Evolutionary conservation across 2,329 filamentous ascomycete genomes (phyloP).

Genomic region (Chaetomiaceae sp.): DNA sequence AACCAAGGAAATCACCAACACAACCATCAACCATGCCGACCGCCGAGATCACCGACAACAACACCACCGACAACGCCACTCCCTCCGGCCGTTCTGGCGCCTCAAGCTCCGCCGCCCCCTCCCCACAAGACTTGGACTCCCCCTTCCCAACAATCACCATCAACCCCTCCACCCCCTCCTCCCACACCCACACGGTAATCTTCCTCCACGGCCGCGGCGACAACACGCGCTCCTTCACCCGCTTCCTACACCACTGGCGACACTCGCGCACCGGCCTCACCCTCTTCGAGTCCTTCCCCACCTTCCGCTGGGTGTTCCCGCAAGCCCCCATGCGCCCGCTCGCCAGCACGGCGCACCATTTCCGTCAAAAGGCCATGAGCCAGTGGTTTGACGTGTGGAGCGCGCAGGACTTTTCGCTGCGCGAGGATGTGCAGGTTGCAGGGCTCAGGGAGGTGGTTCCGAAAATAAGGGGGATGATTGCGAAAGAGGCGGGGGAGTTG

Average conservation of each 20-base stretch:
- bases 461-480: constrained; percentile 32
- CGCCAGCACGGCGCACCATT: constrained; percentile 20
- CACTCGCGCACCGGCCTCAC: constrained; percentile 31
- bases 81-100: no score
- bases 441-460: constrained; percentile 39
- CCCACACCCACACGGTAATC: constrained; percentile 38
- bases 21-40: no score
- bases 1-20: no score
- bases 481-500: constrained; percentile 34
- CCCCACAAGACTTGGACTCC: no score
- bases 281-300: constrained; percentile 39
- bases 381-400: constrained; percentile 53
- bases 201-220: constrained; percentile 46
- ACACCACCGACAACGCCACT: no score
- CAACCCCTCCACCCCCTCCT: constrained; percentile 1
- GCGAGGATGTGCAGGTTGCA: constrained; percentile 39
- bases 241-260: constrained; percentile 29
- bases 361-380: constrained; percentile 21
- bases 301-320: constrained; percentile 48
- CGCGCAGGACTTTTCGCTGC: constrained; percentile 36
- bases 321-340: constrained; percentile 34
- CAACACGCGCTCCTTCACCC: constrained; percentile 32
- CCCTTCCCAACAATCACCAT: constrained; percentile 5
- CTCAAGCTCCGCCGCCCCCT: neutral
- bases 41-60: no score